Conservation (phyloP, 176 grass and related monocot genomes). For the bread wheat (Triticum aestivum) region DNA sequence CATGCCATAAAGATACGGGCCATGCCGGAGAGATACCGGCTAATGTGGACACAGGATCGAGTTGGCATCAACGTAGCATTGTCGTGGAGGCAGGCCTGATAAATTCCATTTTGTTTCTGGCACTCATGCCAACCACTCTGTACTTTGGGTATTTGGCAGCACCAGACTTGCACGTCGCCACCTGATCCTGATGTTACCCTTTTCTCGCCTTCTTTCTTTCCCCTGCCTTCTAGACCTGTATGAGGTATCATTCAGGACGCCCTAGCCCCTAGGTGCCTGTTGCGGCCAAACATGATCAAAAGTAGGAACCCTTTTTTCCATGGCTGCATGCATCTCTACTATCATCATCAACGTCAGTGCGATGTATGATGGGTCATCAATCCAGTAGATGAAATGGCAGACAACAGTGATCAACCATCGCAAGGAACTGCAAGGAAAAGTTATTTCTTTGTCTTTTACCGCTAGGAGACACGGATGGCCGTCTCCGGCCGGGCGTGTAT, state of each 20-base stretch:
- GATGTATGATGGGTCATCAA: conserved; percentile 36
- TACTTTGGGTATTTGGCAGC: conserved; percentile 30
- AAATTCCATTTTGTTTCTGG: conserved; percentile 7
- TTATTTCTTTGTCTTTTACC: background rate
- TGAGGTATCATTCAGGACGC: conserved; percentile 28
- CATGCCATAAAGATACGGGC: conserved; percentile 22
- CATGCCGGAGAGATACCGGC: conserved; percentile 16
- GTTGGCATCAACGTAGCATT: background rate
- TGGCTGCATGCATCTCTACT: conserved; percentile 21
- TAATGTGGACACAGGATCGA: conserved; percentile 23
- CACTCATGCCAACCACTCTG: conserved; percentile 27
- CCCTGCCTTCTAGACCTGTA: conserved; percentile 23
- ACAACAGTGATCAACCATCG: conserved; percentile 20
- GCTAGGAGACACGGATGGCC: background rate
- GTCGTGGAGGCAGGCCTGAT: conserved; percentile 28
- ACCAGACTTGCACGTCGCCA: conserved; percentile 34
- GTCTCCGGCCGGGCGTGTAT: too few relatives aligned
- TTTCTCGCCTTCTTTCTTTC: conserved; percentile 7
- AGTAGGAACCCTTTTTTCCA: conserved; percentile 14
- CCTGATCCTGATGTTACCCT: background rate
- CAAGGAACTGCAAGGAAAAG: background rate
- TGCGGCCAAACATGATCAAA: conserved; percentile 33
- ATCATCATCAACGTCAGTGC: conserved; percentile 10
- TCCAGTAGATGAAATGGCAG: conserved; percentile 35
- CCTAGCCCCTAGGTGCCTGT: conserved; percentile 1